Evolutionary conservation across 441 rosid genomes (phyloP).

Genomic region (Rhodomyrtus psidioides): DNA sequence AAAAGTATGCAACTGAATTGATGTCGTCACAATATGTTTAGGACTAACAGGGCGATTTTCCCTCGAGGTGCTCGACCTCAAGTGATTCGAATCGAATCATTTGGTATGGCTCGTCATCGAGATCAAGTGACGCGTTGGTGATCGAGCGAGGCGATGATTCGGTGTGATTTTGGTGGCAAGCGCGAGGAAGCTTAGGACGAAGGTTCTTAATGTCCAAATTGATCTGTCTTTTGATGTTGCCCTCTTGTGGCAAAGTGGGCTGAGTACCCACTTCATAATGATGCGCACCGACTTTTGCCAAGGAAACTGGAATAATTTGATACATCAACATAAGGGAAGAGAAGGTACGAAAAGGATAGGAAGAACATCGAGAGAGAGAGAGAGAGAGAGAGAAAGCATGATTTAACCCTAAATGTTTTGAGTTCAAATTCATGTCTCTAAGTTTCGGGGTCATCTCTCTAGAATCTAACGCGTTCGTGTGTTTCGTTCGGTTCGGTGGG

Average conservation of each 20-base stretch:
- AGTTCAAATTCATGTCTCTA: background rate
- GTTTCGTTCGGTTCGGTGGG: background rate
- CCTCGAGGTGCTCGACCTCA: background rate
- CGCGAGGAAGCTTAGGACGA: background rate
- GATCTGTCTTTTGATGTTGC: background rate
- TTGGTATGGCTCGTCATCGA: background rate
- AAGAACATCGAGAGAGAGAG: too few relatives aligned
- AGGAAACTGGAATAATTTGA: background rate
- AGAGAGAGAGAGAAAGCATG: too few relatives aligned
- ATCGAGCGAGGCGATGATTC: background rate
- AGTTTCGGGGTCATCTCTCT: background rate
- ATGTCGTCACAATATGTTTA: accelerated
- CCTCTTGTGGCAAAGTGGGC: background rate
- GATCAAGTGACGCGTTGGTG: background rate
- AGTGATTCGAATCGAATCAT: background rate
- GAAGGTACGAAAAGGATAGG: background rate
- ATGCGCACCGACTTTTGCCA: background rate
- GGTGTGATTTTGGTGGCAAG: background rate
- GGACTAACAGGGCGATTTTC: accelerated
- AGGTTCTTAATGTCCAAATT: background rate
- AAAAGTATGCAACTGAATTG: accelerated
- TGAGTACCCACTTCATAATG: background rate
- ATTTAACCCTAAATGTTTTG: background rate
- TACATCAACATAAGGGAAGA: background rate
- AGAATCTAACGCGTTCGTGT: accelerated